Conservation (phyloP, 805 yeast genomes). For the Saccharomycopsis fodiens region DNA sequence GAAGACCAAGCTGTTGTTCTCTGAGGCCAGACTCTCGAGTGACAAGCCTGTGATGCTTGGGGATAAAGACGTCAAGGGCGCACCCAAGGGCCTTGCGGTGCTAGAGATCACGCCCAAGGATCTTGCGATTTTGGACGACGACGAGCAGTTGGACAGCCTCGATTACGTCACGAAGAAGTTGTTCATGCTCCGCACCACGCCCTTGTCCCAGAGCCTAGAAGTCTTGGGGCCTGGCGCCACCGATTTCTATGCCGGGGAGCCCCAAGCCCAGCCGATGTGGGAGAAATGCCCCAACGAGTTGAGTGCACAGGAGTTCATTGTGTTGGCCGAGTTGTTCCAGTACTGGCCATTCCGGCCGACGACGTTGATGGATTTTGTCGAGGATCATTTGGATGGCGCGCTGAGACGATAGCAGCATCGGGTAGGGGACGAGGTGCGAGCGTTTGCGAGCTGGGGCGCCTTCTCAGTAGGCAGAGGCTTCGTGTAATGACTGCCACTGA, state of each 20-base stretch:
- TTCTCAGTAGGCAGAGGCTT: too few relatives aligned
- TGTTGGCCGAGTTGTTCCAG: conserved; percentile 44
- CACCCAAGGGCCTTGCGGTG: conserved; percentile 39
- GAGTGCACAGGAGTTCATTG: conserved; percentile 45
- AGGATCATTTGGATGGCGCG: conserved; percentile 22
- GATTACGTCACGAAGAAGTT: conserved; percentile 62
- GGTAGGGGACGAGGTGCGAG: too few relatives aligned
- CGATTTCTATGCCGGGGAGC: conserved; percentile 35
- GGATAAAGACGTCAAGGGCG: conserved; percentile 2
- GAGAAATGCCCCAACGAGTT: conserved; percentile 42
- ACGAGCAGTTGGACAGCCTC: conserved; percentile 46
- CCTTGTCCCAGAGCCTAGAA: conserved; percentile 39
- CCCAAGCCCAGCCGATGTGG: conserved; percentile 32
- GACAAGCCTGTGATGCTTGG: conserved; percentile 29
- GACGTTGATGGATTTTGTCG: conserved; percentile 35
- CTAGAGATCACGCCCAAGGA: conserved; percentile 47
- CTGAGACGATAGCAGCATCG: neutral
- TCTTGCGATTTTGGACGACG: conserved; percentile 22
- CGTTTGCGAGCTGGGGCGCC: too few relatives aligned
- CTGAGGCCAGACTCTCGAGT: conserved; percentile 17
- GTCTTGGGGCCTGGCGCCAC: conserved; percentile 79
- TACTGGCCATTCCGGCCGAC: conserved; percentile 87
- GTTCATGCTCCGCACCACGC: conserved; percentile 39
- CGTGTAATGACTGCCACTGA: too few relatives aligned
- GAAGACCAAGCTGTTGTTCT: conserved; percentile 21